phyloP scores from a whole-genome alignment of 2,329 filamentous ascomycete genomes.

The Fusarium pininemorale region DNA sequence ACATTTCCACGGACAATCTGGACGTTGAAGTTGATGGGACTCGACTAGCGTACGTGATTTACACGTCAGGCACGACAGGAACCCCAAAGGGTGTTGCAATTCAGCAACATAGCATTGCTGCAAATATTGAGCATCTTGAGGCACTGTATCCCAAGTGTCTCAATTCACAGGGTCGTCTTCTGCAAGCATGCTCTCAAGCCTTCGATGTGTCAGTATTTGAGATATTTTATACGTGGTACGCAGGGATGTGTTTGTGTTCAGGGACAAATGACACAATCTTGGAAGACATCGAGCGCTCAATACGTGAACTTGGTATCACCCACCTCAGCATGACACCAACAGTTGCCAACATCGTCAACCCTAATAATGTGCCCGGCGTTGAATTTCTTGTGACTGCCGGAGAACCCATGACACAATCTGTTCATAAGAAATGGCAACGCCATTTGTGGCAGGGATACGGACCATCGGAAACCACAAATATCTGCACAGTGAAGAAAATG shows the following conservation, averaged over 20 bases:
- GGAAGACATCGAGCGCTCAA: constrained; percentile 73
- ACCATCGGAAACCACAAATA: constrained; percentile 87
- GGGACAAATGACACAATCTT: constrained; percentile 79
- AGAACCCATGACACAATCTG: constrained; percentile 78
- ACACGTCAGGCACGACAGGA: constrained; percentile 85
- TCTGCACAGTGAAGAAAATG: constrained; percentile 79
- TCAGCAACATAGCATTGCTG: constrained; percentile 78
- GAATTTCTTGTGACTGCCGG: constrained; percentile 83
- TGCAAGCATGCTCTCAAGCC: constrained; percentile 85
- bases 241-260: constrained; percentile 81
- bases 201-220: constrained; percentile 93
- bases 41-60: constrained; percentile 78
- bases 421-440: constrained; percentile 74
- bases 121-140: constrained; percentile 75
- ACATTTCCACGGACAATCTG: constrained; percentile 50
- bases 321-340: constrained; percentile 89
- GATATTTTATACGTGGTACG: constrained; percentile 85
- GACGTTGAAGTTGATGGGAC: constrained; percentile 52
- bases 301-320: constrained; percentile 71
- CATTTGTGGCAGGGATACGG: constrained; percentile 84
- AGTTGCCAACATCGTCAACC: constrained; percentile 78
- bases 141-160: constrained; percentile 68
- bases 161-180: constrained; percentile 62
- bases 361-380: constrained; percentile 73
- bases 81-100: constrained; percentile 82